Base-by-base conservation (phyloP, 495 filamentous ascomycete species). In the Sporormia fimetaria region DNA sequence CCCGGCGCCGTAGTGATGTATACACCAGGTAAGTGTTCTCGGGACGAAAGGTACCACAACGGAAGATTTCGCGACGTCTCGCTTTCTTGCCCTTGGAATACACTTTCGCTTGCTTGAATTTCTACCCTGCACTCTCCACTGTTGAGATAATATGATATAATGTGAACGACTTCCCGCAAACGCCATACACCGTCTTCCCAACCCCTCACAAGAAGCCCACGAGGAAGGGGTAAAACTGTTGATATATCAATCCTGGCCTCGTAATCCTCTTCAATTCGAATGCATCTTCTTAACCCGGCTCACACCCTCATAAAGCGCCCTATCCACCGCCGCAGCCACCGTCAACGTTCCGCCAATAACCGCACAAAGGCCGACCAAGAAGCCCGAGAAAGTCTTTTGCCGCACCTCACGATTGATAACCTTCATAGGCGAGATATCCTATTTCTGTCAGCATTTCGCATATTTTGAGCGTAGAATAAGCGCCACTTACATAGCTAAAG, bases 351-450 rank as follows among this genome's bases (percentile, higher is more conserved):
- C 90, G 42, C 90, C 90, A 29, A 99, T 80, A 34, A 95, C 79
- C 15, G 90, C 87, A 57, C 90, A 96, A 5, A 96, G 75, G 32
- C 92, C 90, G 1, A 88, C 86, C 29, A 99, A 55, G 67, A 99
- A 96, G 4, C 82, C 80, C 1, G 81, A 73, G 60, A 96, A 88
- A 11, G 78, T 76, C 66, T 95, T 95, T 12, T 76, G 64, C 14
- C 84, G 76, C 46, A 80, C 81, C 67, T 99, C 90, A 27, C 86
- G 76, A 67, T 96, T 99, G 66, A 99, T 81, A 29, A 99, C 92
- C 64, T 96, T 99, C 92, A 99, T 96, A 21, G 90, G 90, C 2
- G 90, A 96, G 63, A 99, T 96, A 58, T 99, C 90, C 79, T 86
- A 43, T 21, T 27, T 17, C 21, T 23, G 14, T 48, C 33, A 48